Conservation (phyloP, 306 rosid genomes). For the Cucurbita ficifolia region DNA sequence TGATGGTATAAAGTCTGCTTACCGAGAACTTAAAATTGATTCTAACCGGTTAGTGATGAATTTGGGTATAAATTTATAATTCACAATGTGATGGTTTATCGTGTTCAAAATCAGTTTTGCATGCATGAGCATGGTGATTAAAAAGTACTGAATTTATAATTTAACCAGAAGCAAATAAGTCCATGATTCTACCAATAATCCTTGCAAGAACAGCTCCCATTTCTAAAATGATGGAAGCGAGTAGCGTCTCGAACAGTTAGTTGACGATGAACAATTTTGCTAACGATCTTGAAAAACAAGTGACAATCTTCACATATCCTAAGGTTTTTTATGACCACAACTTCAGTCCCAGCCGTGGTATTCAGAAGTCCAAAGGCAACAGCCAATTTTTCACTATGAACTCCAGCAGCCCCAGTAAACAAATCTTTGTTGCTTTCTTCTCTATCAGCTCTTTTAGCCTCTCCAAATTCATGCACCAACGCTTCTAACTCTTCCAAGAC, state of each 20-base stretch:
- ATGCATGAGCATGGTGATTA: too few relatives aligned
- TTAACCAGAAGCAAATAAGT: not conserved
- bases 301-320: slow-evolving; percentile 82
- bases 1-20: not conserved
- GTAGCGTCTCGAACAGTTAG: slow-evolving; percentile 75
- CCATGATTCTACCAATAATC: slow-evolving; percentile 50
- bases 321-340: slow-evolving; percentile 64
- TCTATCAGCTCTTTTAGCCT: slow-evolving; percentile 10
- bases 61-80: not conserved
- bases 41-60: not conserved
- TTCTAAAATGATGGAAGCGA: slow-evolving; percentile 73
- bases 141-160: not conserved
- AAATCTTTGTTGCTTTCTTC: slow-evolving; percentile 29
- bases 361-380: slow-evolving; percentile 53
- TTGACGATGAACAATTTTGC: slow-evolving; percentile 58
- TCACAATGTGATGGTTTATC: too few relatives aligned
- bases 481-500: slow-evolving; percentile 44
- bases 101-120: too few relatives aligned
- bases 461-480: slow-evolving; percentile 25
- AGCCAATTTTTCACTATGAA: slow-evolving; percentile 76
- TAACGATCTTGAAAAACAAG: slow-evolving; percentile 54
- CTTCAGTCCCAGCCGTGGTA: slow-evolving; percentile 39
- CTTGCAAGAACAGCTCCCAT: slow-evolving; percentile 75
- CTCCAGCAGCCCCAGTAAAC: slow-evolving; percentile 24
- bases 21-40: not conserved